Base-by-base conservation (phyloP, 1,284 basidiomycete species). In the Cryptococcus floricola region DNA sequence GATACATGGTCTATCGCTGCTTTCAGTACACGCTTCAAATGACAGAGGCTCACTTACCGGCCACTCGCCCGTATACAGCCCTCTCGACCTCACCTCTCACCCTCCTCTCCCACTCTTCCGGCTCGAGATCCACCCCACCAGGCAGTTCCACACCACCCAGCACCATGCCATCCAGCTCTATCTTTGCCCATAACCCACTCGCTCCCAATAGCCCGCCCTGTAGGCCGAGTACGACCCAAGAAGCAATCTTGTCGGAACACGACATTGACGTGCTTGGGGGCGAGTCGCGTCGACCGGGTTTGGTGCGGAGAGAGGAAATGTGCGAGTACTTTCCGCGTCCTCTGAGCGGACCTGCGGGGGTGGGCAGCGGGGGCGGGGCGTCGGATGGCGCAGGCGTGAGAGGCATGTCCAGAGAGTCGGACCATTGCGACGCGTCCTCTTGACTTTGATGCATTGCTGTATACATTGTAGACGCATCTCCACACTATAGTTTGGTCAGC, bases 211-310 rank as follows among this genome's bases (percentile, higher is more conserved):
- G 75, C 0, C 87, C 86, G 3, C 92, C 92, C 69, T 93, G 91
- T n/a, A 93, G 78, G 0, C 92, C 92, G 2, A 91, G 75, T 0
- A 87, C 83, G 59, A 80, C 83, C 89, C 90, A 96, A 1, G 81
- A 75, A 0, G 89, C 89, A 44, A 96, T 86, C 76, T 96, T 96
- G 75, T 96, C 92, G 62, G 87, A 90, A 74, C 92, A 95, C 0
- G 88, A 88, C 84, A 94, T 88, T 62, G 83, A 90, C 1, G 82
- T 74, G 1, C 91, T 89, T 0, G 86, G 84, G 0, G 85, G 85
- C 0, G 89, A 87, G 70, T 95, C 92, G 0, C 88, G 85, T 52
- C 92, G 84, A 12, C 78, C 91, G 1, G 92, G 92, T 70, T 95
- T 96, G 1, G 92, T 94, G 28, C 92, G 85, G 42, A 95, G 76